These are phyloP conservation scores for Lactarius sanguifluus DNA, from an alignment of 768 basidiomycete genomes.

Conservation along the genomic window DNA sequence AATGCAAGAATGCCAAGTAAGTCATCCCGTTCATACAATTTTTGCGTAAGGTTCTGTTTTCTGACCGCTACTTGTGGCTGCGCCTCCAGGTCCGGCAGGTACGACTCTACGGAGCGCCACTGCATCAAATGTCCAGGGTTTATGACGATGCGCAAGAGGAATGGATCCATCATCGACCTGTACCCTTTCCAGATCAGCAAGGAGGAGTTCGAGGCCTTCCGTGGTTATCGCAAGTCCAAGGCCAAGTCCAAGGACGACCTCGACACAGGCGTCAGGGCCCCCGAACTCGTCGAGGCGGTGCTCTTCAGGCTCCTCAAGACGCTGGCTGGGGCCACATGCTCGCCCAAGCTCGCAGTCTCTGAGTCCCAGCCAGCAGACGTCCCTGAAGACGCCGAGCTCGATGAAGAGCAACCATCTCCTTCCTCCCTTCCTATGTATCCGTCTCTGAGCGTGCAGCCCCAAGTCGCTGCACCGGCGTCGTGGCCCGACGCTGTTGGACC, in stretches of 20 bases:
- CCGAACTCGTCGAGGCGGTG: background rate
- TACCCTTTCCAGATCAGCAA: background rate
- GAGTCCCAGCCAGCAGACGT: background rate
- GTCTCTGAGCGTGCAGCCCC: background rate
- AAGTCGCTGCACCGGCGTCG: background rate
- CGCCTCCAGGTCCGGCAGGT: constrained; percentile 11
- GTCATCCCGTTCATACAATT: background rate
- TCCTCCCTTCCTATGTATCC: background rate
- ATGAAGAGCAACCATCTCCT: background rate
- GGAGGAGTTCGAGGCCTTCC: background rate
- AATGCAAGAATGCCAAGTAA: constrained; percentile 15
- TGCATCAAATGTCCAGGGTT: constrained; percentile 3
- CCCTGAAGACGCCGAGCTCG: background rate
- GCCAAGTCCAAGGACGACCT: too few relatives aligned
- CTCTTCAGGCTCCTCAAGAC: background rate
- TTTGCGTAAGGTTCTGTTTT: background rate
- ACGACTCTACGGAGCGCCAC: constrained; percentile 16
- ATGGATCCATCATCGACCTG: too few relatives aligned
- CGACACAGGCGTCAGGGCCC: background rate
- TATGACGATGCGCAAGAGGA: accelerated
- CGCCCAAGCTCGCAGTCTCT: background rate
- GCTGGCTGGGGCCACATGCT: background rate
- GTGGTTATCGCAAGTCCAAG: background rate
- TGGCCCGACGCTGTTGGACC: background rate
- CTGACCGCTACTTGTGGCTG: background rate